Conservation (phyloP, 2,329 filamentous ascomycete species). For the Eutypa lata region DNA sequence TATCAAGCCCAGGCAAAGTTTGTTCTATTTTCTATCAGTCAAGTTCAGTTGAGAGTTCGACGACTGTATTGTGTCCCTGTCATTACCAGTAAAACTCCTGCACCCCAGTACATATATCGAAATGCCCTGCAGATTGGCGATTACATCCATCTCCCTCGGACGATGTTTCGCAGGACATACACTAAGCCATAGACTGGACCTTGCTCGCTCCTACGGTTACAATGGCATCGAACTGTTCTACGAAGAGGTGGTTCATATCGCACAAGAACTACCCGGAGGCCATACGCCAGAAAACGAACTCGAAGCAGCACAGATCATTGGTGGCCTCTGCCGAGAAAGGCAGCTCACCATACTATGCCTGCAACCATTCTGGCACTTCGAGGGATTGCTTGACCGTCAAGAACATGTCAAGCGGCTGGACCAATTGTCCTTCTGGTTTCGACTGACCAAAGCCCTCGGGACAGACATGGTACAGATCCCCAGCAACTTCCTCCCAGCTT, state of each 20-base stretch:
- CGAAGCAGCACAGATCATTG: slow-evolving; percentile 55
- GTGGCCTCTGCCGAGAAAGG: slow-evolving; percentile 53
- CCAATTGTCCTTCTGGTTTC: slow-evolving; percentile 68
- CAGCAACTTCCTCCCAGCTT: slow-evolving; percentile 60
- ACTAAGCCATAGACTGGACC: slow-evolving; percentile 64
- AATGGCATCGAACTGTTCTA: slow-evolving; percentile 73
- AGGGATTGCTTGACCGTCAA: slow-evolving; percentile 63
- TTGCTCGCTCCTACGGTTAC: slow-evolving; percentile 63
- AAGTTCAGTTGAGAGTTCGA: too few relatives aligned
- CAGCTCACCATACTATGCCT: slow-evolving; percentile 61
- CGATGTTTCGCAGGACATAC: slow-evolving; percentile 66
- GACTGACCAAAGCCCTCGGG: slow-evolving; percentile 57
- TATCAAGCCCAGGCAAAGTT: too few relatives aligned
- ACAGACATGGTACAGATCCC: slow-evolving; percentile 76
- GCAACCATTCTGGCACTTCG: slow-evolving; percentile 76
- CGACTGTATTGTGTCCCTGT: too few relatives aligned
- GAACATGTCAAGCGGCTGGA: slow-evolving; percentile 56
- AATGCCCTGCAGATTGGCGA: slow-evolving; percentile 60
- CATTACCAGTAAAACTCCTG: too few relatives aligned
- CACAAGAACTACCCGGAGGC: slow-evolving; percentile 40
- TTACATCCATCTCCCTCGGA: slow-evolving; percentile 75
- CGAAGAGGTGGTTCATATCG: slow-evolving; percentile 68
- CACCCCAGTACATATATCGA: slow-evolving; percentile 14
- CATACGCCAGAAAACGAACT: slow-evolving; percentile 45
- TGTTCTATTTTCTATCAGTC: too few relatives aligned